Percentiles rank a stretch among this genome's conserved stretches.
Evolutionary conservation across 805 yeast genomes (phyloP).

Genomic region (Komagataella kurtzmanii): DNA sequence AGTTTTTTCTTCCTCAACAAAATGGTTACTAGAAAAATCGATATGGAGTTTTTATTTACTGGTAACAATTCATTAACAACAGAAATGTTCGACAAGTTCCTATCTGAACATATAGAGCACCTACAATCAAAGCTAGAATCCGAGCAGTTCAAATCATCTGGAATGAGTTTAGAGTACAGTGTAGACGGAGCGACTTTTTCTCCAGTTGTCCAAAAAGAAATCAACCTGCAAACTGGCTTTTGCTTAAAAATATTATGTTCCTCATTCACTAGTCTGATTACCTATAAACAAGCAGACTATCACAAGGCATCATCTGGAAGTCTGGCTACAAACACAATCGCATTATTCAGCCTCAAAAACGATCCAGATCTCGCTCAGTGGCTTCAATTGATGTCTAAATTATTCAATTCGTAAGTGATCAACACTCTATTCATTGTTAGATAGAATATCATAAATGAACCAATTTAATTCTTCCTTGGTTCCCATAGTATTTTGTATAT

Average conservation of each 20-base stretch:
- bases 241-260: not conserved
- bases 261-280: not conserved
- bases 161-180: not conserved
- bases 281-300: not conserved
- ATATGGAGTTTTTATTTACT: not conserved
- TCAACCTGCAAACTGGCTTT: not conserved
- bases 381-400: not conserved
- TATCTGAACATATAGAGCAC: not conserved
- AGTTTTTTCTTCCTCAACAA: not conserved
- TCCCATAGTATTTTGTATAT: slow-evolving; percentile 20
- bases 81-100: not conserved
- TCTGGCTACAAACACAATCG: not conserved
- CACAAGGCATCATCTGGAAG: not conserved
- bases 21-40: not conserved
- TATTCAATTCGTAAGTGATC: not conserved
- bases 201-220: not conserved
- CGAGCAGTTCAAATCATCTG: not conserved
- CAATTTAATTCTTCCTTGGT: slow-evolving; percentile 58
- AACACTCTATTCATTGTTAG: slow-evolving; percentile 7
- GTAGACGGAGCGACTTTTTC: not conserved
- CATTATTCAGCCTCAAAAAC: not conserved
- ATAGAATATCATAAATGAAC: slow-evolving; percentile 56
- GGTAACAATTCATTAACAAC: not conserved
- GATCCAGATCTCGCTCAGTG: not conserved
- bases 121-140: not conserved